Evolutionary conservation across 139 green algal genomes (phyloP), one percentile per base, ranked within the genome.

Genomic region (Zygnema cylindricum): DNA sequence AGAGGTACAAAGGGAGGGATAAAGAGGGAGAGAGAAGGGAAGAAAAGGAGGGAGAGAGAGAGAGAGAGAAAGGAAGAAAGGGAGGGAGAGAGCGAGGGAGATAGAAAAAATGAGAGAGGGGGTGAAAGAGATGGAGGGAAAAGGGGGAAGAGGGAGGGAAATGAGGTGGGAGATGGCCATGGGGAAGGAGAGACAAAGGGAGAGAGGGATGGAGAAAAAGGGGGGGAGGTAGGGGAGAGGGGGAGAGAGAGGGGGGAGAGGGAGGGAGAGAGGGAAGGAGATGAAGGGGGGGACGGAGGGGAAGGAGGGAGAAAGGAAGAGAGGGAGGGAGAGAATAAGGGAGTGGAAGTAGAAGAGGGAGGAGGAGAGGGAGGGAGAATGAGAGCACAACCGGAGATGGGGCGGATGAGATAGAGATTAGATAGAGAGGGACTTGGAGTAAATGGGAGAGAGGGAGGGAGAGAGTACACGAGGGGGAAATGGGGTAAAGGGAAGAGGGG

Each of bases 301-400:
- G 16, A 16, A 25, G 49, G 49, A 16, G 16, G 49, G 16, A 63
- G 49, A 16, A 63, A 16, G 16, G 49, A 16, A 16, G 16, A 16
- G 49, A 16, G 49, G 16, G 49, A 25, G 49, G 49, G 49, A 63
- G 49, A 63, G 7, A 16, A 16, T 7, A 16, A 16, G 49, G 49
- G 16, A 16, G 7, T 7, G 16, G 49, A 16, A 63, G 49, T 25
- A 16, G 16, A 16, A 25, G 49, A 16, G 49, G 16, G 49, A 63
- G 71, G 11, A 49, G 11, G 71, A 79, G 71, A 79, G 71, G 11
- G 71, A 79, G 71, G 11, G 71, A 79, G 71, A 79, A 49, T 25
- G 71, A 79, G 71, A 79, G 71, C 3, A 49, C 3, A 16, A 79
- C 7, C 3, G 71, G 11, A 16, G 11, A 16, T 25, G 71, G 11